Percentiles rank a stretch among this genome's conserved stretches.
Conservation (phyloP, 495 filamentous ascomycete genomes). For the Aspergillus mulundensis region DNA sequence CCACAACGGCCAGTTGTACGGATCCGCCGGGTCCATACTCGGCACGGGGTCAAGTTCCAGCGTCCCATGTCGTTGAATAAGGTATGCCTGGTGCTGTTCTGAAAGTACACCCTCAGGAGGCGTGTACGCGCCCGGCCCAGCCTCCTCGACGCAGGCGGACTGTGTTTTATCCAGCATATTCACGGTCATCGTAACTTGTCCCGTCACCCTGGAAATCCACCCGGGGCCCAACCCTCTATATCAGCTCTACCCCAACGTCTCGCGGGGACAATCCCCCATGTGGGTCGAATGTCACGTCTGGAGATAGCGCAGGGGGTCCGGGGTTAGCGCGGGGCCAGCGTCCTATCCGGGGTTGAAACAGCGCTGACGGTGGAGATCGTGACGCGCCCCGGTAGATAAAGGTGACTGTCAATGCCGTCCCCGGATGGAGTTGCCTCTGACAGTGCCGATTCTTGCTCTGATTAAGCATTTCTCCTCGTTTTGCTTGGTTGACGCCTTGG, state of each 20-base stretch:
- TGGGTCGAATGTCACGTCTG: neutral
- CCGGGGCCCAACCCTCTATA: neutral
- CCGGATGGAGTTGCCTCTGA: neutral
- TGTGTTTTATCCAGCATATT: slow-evolving; percentile 9
- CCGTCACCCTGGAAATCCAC: no score
- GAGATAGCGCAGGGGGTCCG: neutral
- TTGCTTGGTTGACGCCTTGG: neutral
- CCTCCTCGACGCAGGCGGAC: slow-evolving; percentile 26
- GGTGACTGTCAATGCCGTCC: neutral
- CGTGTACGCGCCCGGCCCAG: slow-evolving; percentile 8
- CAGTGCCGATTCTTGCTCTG: neutral
- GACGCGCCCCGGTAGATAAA: neutral
- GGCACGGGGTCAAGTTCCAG: slow-evolving; percentile 51
- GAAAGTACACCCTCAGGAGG: slow-evolving; percentile 21
- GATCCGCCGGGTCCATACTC: slow-evolving; percentile 45
- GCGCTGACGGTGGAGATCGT: neutral
- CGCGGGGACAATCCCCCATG: neutral
- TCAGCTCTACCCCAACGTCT: neutral
- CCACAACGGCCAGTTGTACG: slow-evolving; percentile 52
- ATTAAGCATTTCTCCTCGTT: neutral
- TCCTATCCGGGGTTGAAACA: neutral
- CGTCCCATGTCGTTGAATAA: slow-evolving; percentile 50
- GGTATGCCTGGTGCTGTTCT: slow-evolving; percentile 41
- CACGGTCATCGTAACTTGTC: no score
- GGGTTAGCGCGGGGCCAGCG: neutral